Base-by-base conservation (phyloP, 2,329 filamentous ascomycete genomes). In the Fusarium neocosmosporiellum region DNA sequence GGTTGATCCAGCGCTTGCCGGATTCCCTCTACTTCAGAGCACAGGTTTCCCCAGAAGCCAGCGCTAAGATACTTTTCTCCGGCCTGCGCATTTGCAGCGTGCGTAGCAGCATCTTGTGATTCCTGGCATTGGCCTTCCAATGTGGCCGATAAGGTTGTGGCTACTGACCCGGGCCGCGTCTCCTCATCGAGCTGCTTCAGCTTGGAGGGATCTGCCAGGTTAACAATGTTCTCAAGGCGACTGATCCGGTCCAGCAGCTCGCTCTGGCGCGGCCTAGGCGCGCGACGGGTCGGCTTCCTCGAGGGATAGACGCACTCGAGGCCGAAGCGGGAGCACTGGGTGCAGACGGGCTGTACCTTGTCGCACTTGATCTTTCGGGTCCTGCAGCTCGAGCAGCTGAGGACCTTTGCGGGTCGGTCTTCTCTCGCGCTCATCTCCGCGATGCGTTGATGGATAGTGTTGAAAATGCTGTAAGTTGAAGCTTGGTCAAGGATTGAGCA, bases 361-460 rank as follows among this genome's bases (percentile, higher is more conserved):
- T 89, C 85, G 80, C 90, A 92, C 72, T 88, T 90, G 50, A 91
- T 83, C 77, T 91, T 92, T 69, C 89, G 86, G 69, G 88, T 87
- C 67, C 91, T 89, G 74, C 91, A 93, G n/a, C 86, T 84, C 7
- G 89, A 84, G 76, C 91, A 93, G 39, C 84, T 86, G 54, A 87
- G 78, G n/a, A 82, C 81, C 66, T 83, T 83, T 50, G 70, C 67
- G 1, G 67, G 66, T n/a, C 59, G 67, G 41, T 62, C 69, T 60
- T 72, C 67, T 29, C 59, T 65, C 11, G 66, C 37, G 53, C 67
- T 77, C 77, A 78, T 78, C 18, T 41, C 68, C 37, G 50, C 18
- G 62, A 37, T 36, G 33, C 27, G 48, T 22, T 50, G 37, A 54
- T 41, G 36, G 36, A 43, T 36, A 59, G 14, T 41, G 53, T 48